Evolutionary conservation across 1,139 yeast genomes (phyloP).

Genomic region (Taiozyma sp.): DNA sequence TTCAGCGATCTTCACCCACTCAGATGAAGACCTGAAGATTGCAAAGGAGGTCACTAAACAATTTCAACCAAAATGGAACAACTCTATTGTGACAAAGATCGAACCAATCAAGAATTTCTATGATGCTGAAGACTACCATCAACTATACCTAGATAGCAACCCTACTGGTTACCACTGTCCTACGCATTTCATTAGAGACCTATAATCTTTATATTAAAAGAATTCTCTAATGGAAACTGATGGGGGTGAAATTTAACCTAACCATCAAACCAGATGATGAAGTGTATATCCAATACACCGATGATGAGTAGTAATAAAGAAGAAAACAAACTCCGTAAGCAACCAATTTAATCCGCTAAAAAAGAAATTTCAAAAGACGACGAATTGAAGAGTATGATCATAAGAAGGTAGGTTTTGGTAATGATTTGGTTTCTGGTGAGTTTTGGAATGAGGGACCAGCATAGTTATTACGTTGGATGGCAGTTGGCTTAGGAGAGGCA

Average conservation of each 20-base stretch:
- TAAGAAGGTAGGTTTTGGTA: constrained; percentile 9
- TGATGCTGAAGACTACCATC: constrained; percentile 96
- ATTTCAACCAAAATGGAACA: constrained; percentile 53
- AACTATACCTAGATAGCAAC: constrained; percentile 69
- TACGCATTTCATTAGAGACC: constrained; percentile 64
- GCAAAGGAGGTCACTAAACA: constrained; percentile 38
- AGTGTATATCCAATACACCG: not conserved
- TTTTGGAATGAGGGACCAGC: constrained; percentile 4
- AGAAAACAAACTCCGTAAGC: not conserved
- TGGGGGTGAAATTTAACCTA: not conserved
- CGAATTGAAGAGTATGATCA: not conserved
- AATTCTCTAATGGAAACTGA: not conserved
- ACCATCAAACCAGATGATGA: not conserved
- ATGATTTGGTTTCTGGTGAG: constrained; percentile 4
- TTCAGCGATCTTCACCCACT: constrained; percentile 65
- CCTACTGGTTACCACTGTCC: constrained; percentile 90
- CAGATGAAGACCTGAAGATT: constrained; percentile 37
- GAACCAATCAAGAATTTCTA: constrained; percentile 68
- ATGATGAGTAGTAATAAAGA: not conserved
- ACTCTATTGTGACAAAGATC: constrained; percentile 58
- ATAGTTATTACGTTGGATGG: constrained; percentile 1
- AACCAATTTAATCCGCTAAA: not conserved
- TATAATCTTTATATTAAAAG: constrained; percentile 14
- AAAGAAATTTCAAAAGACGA: not conserved
- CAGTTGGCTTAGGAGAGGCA: not conserved